Conservation (phyloP, 2,329 filamentous ascomycete species). For the Hypomyces rosellus region DNA sequence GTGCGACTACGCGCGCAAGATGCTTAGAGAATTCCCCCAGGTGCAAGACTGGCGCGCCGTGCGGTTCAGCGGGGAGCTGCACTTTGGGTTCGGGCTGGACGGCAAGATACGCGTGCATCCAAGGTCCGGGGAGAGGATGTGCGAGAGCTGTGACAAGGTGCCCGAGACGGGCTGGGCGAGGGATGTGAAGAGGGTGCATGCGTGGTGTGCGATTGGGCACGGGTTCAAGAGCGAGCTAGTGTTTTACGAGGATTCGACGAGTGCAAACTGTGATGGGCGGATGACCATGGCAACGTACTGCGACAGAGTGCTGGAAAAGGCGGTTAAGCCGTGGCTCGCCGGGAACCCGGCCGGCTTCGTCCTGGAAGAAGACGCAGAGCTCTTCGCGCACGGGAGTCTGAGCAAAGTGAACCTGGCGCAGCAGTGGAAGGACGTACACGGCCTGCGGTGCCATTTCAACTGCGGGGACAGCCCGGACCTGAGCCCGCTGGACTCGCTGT, state of each 20-base stretch:
- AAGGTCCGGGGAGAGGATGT: slow-evolving; percentile 28
- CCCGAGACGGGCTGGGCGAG: slow-evolving; percentile 25
- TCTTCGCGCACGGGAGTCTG: slow-evolving; percentile 29
- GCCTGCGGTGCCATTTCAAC: slow-evolving; percentile 27
- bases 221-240: slow-evolving; percentile 32
- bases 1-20: slow-evolving; percentile 27
- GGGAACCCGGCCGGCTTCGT: slow-evolving; percentile 21
- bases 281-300: slow-evolving; percentile 31
- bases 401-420: slow-evolving; percentile 31
- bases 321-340: slow-evolving; percentile 28
- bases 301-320: slow-evolving; percentile 27
- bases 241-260: slow-evolving; percentile 32
- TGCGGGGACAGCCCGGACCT: slow-evolving; percentile 33
- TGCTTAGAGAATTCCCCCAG: slow-evolving; percentile 27
- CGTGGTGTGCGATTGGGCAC: slow-evolving; percentile 30
- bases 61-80: slow-evolving; percentile 31
- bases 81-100: slow-evolving; percentile 33
- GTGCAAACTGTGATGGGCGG: slow-evolving; percentile 24
- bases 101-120: slow-evolving; percentile 30
- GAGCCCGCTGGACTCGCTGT: slow-evolving; percentile 30
- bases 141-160: slow-evolving; percentile 20
- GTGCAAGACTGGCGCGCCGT: slow-evolving; percentile 26
- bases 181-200: slow-evolving; percentile 28
- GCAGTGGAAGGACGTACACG: slow-evolving; percentile 30
- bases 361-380: slow-evolving; percentile 30